Evolutionary conservation across 139 green algal genomes (phyloP), one percentile per base, ranked within the genome.

Genomic region (Dunaliella primolecta): DNA sequence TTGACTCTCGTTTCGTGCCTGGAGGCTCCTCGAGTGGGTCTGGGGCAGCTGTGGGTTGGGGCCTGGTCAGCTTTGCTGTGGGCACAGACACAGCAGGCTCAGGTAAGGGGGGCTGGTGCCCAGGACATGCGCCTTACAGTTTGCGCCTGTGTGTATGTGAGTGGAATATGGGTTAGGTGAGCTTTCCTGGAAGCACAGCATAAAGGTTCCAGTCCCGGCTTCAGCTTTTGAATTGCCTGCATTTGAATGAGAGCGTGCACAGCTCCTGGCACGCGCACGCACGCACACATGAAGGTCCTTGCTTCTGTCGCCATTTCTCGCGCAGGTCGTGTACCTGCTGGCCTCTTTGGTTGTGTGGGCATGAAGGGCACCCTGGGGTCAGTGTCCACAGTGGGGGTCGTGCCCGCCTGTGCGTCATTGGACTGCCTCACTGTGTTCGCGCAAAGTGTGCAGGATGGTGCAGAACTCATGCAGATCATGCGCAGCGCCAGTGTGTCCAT

Each of bases 51-150:
- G 94, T 97, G 37, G 94, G 89, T 1, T 46, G 21, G 0, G 89
- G 93, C 1, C 81, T 96, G 21, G 86, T 95, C 71, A 91, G 72
- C 36, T 96, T 97, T 91, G 94, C 94, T 0, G 86, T 97, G 72
- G 94, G 94, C 30, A 97, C 94, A 2, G 94, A 97, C 89, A 97
- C 94, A 3, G 94, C 93, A 0, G 94, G 94, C 27, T 94, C 80
- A 27, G 81, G 81, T 85, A 64, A 1, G 81, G 2, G 7, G 7
- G 46, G 46, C 46, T n/a, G n/a, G n/a, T n/a, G n/a, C n/a, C n/a
- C n/a, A n/a, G n/a, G n/a, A n/a, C n/a, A n/a, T n/a, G n/a, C n/a
- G n/a, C n/a, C n/a, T n/a, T n/a, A n/a, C n/a, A n/a, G n/a, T n/a
- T n/a, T n/a, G n/a, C n/a, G n/a, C n/a, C n/a, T n/a, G n/a, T n/a